Evolutionary conservation across 345 rosid species (phyloP).

Genomic region (Corchorus capsularis): DNA sequence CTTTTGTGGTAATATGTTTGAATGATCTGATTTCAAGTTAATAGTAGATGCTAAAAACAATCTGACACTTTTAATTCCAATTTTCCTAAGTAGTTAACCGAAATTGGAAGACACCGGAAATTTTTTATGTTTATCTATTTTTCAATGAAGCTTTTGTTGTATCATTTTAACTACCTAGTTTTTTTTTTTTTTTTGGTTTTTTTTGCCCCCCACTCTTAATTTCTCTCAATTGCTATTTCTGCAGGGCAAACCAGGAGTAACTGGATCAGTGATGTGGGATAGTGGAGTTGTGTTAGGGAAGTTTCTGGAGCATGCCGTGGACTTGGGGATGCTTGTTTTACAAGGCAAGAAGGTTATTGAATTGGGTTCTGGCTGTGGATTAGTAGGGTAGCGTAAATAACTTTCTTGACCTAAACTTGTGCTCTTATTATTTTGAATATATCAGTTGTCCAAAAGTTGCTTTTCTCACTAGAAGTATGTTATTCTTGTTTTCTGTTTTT

Average conservation of each 20-base stretch:
- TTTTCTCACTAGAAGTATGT: slow-evolving; percentile 11
- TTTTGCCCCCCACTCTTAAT: no score
- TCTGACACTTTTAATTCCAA: not conserved
- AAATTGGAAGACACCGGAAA: not conserved
- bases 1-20: no score
- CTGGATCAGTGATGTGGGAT: slow-evolving; percentile 95
- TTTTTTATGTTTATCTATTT: not conserved
- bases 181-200: no score
- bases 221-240: not conserved
- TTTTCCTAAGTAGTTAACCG: not conserved
- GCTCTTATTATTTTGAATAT: not conserved
- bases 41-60: not conserved
- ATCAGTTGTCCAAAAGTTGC: no score
- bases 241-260: slow-evolving; percentile 79
- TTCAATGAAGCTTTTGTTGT: not conserved
- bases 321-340: slow-evolving; percentile 61
- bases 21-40: not conserved
- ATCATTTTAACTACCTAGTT: not conserved
- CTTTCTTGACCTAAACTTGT: not conserved
- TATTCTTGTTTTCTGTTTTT: slow-evolving; percentile 14
- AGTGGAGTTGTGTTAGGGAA: slow-evolving; percentile 87
- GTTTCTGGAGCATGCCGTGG: slow-evolving; percentile 91
- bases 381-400: slow-evolving; percentile 69
- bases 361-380: slow-evolving; percentile 93
- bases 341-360: slow-evolving; percentile 77